phyloP scores from a whole-genome alignment of 805 yeast genomes.

The Brettanomyces bruxellensis region DNA sequence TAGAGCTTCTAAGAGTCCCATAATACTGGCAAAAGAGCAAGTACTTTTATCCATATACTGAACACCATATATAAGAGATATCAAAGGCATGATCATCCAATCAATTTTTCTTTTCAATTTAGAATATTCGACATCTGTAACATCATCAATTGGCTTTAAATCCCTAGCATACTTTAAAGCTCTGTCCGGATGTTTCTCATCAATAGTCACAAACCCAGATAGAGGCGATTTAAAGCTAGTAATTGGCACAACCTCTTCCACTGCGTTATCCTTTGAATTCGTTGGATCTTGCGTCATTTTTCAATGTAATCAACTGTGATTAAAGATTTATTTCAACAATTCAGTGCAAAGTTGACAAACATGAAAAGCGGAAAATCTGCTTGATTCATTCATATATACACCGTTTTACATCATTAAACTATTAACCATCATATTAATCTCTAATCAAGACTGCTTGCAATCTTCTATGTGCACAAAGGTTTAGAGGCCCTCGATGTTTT shows the following conservation, averaged over 20 bases:
- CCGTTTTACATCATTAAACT: no score
- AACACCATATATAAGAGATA: conserved; percentile 8
- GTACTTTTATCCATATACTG: conserved; percentile 34
- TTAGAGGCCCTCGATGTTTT: no score
- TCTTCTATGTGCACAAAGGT: no score
- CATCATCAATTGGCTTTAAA: not conserved
- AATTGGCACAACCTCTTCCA: not conserved
- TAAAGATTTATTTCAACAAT: not conserved
- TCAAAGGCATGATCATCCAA: conserved; percentile 23
- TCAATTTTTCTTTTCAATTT: conserved; percentile 25
- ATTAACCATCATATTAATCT: no score
- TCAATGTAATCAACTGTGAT: not conserved
- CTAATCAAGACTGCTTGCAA: no score
- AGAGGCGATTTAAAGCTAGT: not conserved
- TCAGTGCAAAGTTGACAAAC: not conserved
- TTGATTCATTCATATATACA: not conserved
- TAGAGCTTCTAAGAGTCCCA: conserved; percentile 33
- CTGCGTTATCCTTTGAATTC: not conserved
- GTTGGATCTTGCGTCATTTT: not conserved
- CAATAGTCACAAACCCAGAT: not conserved
- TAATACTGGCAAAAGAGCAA: conserved; percentile 35
- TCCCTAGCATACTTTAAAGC: not conserved
- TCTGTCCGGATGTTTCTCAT: not conserved
- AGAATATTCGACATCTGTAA: conserved; percentile 1
- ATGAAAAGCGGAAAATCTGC: not conserved